Base-by-base conservation (phyloP, 2,329 filamentous ascomycete species). In the Pseudogymnoascus sp. region DNA sequence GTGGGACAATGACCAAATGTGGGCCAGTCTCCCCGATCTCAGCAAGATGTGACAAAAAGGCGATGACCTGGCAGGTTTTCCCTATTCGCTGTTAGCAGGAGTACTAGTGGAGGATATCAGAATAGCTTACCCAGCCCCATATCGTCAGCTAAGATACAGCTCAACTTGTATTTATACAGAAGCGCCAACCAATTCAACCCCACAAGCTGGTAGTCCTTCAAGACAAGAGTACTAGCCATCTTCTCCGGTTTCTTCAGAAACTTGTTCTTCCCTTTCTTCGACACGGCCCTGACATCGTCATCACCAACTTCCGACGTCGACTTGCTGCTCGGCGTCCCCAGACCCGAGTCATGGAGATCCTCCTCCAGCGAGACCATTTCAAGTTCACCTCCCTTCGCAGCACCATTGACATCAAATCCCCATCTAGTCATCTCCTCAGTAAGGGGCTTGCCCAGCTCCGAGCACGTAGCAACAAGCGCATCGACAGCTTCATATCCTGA, bases 51-150 rank as follows among this genome's bases (percentile, higher is more conserved):
- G 92, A 90, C 54, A 99, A 82, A 71, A 99, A 92, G 0, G 92
- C 87, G 69, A 99, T 96, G 67, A 98, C 92, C 72, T 99, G 93
- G 71, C 92, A 97, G 0, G 95, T 99, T 80, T 99, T 99, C 25
- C 48, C 48, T 54, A 31, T 19, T 54, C 8, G 6, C 48, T 54
- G 23, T 54, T 28, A 54, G 48, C 14, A 31, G 16, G 3, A 54
- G 6, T 8, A 31, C 14, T 4, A 16, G n/a, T 13, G 16, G 4
- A 48, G 5, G 43, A 31, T 14, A 48, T 11, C 48, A 31, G 7
- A 31, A 54, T 31, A 54, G 13, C 48, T 31, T 31, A 54, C 95
- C 95, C 43, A 93, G 80, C 62, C 90, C 95, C 95, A 99, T 99
- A 73, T 99, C 95, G 73, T 99, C 95, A 1, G 95, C 95, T 16